Evolutionary conservation across 2,329 filamentous ascomycete species (phyloP), one percentile per base, ranked within the genome.

Genomic region (Colletotrichum eleusines): DNA sequence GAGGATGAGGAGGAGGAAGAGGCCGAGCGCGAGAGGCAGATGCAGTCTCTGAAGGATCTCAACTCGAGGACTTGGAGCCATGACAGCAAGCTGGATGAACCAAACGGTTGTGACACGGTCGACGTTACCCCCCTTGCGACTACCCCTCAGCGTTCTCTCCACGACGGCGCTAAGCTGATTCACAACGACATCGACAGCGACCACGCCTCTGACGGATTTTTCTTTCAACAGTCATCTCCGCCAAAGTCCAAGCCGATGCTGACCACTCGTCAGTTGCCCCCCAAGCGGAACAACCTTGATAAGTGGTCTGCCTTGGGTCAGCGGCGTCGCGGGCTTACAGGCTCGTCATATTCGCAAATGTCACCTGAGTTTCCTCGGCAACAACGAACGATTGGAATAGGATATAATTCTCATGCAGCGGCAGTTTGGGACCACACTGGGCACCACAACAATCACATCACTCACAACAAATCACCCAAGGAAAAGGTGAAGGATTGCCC

Each of bases 221-320:
- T 94, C 79, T 93, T 92, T 76, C 90, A 94, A 74, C 91, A 94
- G 70, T 85, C 89, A 35, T 78, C 84, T 20, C 80, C 83, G 26
- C 80, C 85, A 67, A 72, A 70, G 61, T 38, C 60, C 18, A 69
- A 40, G 48, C 35, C 33, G 6, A 53, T 66, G 60, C 14, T 70
- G 31, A n/a, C 46, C 23, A 58, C 66, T 60, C 87, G 87, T 68
- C 90, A 91, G 76, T 89, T 90, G n/a, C 88, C 92, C 53, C 83
- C 89, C 28, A 94, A 93, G 83, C 88, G 88, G 66, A 83, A 76
- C 74, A 78, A 78, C 51, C 73, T 93, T 63, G 95, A 98, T 81
- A 97, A 97, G 80, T 98, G 95, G 95, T 90, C 92, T 31, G 93
- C 90, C 16, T 86, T 98, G 59, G 95, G 95, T 73, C 92, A 97